Evolutionary conservation across 805 yeast genomes (phyloP).

Genomic region (Candida ipomoeae): DNA sequence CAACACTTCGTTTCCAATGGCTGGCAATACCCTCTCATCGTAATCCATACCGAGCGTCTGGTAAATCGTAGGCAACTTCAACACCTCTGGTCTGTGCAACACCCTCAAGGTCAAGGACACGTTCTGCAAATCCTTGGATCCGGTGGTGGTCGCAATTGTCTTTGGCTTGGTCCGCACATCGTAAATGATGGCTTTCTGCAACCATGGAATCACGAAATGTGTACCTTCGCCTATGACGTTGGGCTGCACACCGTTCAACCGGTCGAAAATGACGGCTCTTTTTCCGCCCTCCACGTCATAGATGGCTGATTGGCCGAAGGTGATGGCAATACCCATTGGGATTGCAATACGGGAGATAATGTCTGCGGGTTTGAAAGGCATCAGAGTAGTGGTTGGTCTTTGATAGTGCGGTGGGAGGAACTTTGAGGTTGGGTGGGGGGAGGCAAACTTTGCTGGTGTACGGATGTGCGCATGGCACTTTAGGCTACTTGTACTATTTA

Average conservation of each 20-base stretch:
- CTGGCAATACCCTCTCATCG: constrained; percentile 90
- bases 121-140: constrained; percentile 96
- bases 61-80: constrained; percentile 76
- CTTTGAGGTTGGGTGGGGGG: not conserved
- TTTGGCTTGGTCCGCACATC: constrained; percentile 98
- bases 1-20: constrained; percentile 87
- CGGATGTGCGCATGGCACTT: constrained; percentile 2
- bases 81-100: constrained; percentile 88
- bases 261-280: constrained; percentile 92
- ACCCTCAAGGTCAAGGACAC: constrained; percentile 91
- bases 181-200: constrained; percentile 86
- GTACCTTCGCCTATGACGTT: constrained; percentile 95
- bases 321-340: constrained; percentile 64
- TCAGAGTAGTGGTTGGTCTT: not conserved
- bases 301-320: constrained; percentile 76
- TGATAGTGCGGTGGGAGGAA: not conserved
- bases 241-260: constrained; percentile 82
- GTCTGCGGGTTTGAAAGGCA: constrained; percentile 32
- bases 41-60: constrained; percentile 90
- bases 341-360: constrained; percentile 50
- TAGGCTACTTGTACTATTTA: not conserved
- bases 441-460: constrained; percentile 8
- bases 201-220: constrained; percentile 92
- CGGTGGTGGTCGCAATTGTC: constrained; percentile 92
- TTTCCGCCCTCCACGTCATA: constrained; percentile 96